Conservation (phyloP, 805 yeast species). For the Wickerhamiella hasegawae region DNA sequence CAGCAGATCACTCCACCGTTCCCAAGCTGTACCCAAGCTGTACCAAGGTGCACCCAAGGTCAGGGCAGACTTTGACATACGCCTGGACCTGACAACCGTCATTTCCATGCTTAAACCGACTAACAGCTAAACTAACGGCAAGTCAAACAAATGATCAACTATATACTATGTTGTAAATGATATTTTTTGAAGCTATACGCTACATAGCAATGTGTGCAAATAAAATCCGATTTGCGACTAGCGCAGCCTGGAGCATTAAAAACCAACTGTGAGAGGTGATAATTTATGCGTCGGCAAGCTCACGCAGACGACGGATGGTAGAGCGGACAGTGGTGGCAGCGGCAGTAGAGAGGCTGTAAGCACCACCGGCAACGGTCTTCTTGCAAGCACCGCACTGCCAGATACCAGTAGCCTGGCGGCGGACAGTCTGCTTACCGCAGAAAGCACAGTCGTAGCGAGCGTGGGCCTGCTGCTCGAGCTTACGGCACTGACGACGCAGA, state of each 20-base stretch:
- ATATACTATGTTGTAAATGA: too few relatives aligned
- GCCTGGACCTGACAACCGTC: too few relatives aligned
- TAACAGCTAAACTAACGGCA: too few relatives aligned
- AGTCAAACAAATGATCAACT: too few relatives aligned
- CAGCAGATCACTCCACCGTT: too few relatives aligned
- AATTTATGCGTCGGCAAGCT: slow-evolving; percentile 93
- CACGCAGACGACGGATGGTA: slow-evolving; percentile 99
- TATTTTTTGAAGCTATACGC: too few relatives aligned
- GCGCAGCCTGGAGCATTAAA: slow-evolving; percentile 4
- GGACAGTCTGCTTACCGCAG: slow-evolving; percentile 99
- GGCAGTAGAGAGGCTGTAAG: slow-evolving; percentile 94
- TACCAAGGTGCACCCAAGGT: too few relatives aligned
- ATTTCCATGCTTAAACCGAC: too few relatives aligned
- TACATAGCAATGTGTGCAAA: too few relatives aligned
- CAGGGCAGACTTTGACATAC: too few relatives aligned
- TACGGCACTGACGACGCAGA: slow-evolving; percentile 98
- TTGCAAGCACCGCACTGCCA: slow-evolving; percentile 93
- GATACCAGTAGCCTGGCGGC: slow-evolving; percentile 97
- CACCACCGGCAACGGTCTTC: slow-evolving; percentile 99
- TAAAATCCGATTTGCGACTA: too few relatives aligned
- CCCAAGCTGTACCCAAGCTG: too few relatives aligned
- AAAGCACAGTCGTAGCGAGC: slow-evolving; percentile 97
- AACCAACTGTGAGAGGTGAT: slow-evolving; percentile 2
- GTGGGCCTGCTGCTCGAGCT: slow-evolving; percentile 97
- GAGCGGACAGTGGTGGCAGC: slow-evolving; percentile 99